Evolutionary conservation across 2,329 filamentous ascomycete genomes (phyloP).

Genomic region (Curvularia lunata): DNA sequence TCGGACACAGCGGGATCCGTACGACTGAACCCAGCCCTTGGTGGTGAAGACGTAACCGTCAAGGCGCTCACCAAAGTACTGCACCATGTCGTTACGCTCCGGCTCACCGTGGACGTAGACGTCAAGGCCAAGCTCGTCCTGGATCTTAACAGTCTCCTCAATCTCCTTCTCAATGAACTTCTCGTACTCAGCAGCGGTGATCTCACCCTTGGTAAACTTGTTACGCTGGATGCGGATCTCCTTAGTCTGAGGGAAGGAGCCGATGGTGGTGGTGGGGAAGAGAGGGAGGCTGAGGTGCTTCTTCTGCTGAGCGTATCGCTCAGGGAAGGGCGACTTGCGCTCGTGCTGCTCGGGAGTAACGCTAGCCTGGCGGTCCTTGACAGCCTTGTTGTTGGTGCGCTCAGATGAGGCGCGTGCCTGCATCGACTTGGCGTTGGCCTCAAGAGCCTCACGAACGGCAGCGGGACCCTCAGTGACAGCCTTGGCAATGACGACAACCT

Average conservation of each 20-base stretch:
- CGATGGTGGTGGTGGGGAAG: slow-evolving; percentile 99
- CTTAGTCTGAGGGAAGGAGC: slow-evolving; percentile 99
- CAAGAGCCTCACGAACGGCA: slow-evolving; percentile 83
- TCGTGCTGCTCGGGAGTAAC: slow-evolving; percentile 86
- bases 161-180: slow-evolving; percentile 99
- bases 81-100: slow-evolving; percentile 99
- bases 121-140: slow-evolving; percentile 96
- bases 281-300: slow-evolving; percentile 90
- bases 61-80: slow-evolving; percentile 98
- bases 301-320: slow-evolving; percentile 86
- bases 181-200: slow-evolving; percentile 90
- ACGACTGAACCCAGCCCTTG: slow-evolving; percentile 98
- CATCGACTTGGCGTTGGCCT: slow-evolving; percentile 95
- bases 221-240: slow-evolving; percentile 96
- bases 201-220: slow-evolving; percentile 99
- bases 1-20: slow-evolving; percentile 97
- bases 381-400: slow-evolving; percentile 94
- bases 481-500: slow-evolving; percentile 94
- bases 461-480: slow-evolving; percentile 92
- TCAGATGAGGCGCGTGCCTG: slow-evolving; percentile 88
- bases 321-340: slow-evolving; percentile 87
- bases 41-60: slow-evolving; percentile 99
- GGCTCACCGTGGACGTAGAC: slow-evolving; percentile 99
- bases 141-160: slow-evolving; percentile 89
- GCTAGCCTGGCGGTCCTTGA: slow-evolving; percentile 94